Percentiles rank a stretch among this genome's conserved stretches.
Conservation (phyloP, 148 eudicot species). For the Vaccinium macrocarpon region DNA sequence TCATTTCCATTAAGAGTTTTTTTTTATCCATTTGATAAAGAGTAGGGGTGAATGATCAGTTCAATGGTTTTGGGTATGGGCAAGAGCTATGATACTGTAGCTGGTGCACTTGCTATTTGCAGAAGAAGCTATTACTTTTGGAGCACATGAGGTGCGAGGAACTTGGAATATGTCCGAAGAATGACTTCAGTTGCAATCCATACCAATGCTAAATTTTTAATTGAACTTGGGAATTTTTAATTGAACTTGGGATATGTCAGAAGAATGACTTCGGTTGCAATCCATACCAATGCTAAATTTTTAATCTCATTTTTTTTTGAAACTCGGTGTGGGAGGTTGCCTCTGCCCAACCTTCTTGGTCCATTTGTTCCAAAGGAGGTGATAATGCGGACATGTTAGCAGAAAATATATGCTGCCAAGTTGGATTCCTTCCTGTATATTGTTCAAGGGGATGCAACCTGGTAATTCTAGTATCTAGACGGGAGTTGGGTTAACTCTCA, state of each 20-base stretch:
- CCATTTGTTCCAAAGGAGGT: background rate
- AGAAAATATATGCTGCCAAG: background rate
- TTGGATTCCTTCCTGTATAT: background rate
- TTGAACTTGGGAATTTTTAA: no score
- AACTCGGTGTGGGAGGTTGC: no score
- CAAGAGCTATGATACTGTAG: background rate
- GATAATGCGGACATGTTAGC: background rate
- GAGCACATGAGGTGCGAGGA: background rate
- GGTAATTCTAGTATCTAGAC: background rate
- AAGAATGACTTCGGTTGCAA: background rate
- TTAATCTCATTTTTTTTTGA: background rate
- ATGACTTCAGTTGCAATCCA: background rate
- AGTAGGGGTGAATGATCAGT: background rate
- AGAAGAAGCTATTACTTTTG: background rate
- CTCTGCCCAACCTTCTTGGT: background rate
- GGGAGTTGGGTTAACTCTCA: background rate
- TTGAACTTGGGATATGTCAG: background rate
- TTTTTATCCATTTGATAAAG: background rate
- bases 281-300: background rate
- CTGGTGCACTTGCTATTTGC: background rate
- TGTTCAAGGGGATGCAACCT: background rate
- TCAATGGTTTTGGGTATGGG: background rate
- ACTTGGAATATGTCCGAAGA: background rate
- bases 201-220: no score
- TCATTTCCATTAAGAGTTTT: background rate